Base-by-base conservation (phyloP, 2,329 filamentous ascomycete species). In the Xylariaceae sp. region DNA sequence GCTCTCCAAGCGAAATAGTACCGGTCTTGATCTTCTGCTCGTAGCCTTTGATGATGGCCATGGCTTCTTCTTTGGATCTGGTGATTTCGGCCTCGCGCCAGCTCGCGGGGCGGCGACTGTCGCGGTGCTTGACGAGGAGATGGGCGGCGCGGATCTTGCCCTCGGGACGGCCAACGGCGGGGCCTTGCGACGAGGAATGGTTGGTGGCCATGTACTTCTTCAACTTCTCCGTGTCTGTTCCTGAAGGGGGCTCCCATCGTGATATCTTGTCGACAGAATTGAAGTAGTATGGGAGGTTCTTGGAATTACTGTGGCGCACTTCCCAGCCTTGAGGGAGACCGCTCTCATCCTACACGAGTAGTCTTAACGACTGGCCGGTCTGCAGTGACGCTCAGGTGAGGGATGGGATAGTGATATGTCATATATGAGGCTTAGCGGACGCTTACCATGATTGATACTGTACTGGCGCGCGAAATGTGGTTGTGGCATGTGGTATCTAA, bases 241-340 rank as follows among this genome's bases (percentile, higher is more conserved):
- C 89, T 42, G 82, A 71, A 9, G 94, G 94, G 3, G 94, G 93
- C 69, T 97, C 94, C 94, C 94, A 99, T 74, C 90, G 84, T 58
- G 94, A 97, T 69, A 90, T 85, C 71, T 92, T 93, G 58, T 90
- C 89, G 62, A 75, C 76, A 42, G 87, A 78, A 74, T 97, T 95
- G 87, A 97, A 97, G 79, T 97, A 99, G 80, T 99, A 99, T 36
- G 94, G 94, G 34, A 97, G 87, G 75, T 96, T 96, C 79, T 97
- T 97, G 73, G 90, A 96, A 78, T 97, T 96, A 72, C 90, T 96
- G 76, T 95, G 90, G 71, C 94, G 90, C 68, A 99, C 90, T 76
- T 97, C 94, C 92, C 93, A 97, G 71, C 86, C 84, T 45, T 84
- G 72, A 57, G 92, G 92, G 58, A 97, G 84, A 70, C 93, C 93